Evolutionary conservation across 371 early-diverging fungal genomes (phyloP).

Genomic region (Mortierella sp.): DNA sequence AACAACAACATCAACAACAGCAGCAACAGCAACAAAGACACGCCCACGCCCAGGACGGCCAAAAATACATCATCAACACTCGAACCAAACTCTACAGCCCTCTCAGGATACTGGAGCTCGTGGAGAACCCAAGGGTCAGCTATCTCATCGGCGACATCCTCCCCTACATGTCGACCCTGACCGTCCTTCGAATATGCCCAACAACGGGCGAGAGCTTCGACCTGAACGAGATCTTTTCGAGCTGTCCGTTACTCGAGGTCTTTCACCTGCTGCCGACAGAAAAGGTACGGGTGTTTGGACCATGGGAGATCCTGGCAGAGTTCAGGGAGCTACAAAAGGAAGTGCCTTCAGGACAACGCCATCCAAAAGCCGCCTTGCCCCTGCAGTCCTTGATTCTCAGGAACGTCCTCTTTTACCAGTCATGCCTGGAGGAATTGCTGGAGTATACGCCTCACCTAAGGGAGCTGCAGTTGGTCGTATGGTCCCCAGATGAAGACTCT

Average conservation of each 20-base stretch:
- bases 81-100: slow-evolving; percentile 1
- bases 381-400: slow-evolving; percentile 11
- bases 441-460: not conserved
- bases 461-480: slow-evolving; percentile 5
- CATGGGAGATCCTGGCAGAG: not conserved
- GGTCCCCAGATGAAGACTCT: slow-evolving; percentile 8
- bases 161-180: slow-evolving; percentile 7
- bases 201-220: slow-evolving; percentile 2
- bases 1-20: not conserved
- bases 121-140: slow-evolving; percentile 7
- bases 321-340: not conserved
- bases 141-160: slow-evolving; percentile 4
- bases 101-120: not conserved
- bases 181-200: slow-evolving; percentile 1
- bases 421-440: not conserved
- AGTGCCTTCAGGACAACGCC: not conserved
- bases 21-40: not conserved
- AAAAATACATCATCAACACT: not conserved
- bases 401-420: slow-evolving; percentile 9
- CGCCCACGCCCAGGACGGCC: not conserved
- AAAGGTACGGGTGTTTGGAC: slow-evolving; percentile 1
- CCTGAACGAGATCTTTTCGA: not conserved
- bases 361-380: not conserved
- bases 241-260: slow-evolving; percentile 3
- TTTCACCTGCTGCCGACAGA: not conserved